These are phyloP conservation scores for Pestalotiopsis sp. DNA, from an alignment of 2,329 filamentous ascomycete genomes.

Conservation along the genomic window DNA sequence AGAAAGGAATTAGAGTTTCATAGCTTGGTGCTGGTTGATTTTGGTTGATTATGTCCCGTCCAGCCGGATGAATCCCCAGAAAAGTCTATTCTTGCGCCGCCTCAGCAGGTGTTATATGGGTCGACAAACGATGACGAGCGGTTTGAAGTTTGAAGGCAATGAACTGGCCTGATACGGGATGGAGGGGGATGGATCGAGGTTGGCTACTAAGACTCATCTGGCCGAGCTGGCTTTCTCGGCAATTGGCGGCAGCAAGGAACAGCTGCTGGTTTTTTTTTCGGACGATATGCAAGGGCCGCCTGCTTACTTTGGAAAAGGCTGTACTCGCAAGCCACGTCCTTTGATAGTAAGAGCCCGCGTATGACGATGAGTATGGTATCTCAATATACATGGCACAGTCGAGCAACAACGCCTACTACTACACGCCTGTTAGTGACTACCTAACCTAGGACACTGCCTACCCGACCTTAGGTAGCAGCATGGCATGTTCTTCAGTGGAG, in stretches of 20 bases:
- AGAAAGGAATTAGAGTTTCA: not conserved
- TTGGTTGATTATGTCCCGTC: not conserved
- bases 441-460: no score
- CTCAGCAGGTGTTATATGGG: not conserved
- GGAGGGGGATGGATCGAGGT: not conserved
- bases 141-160: not conserved
- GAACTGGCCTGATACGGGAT: not conserved
- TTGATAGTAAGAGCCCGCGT: not conserved
- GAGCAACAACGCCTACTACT: not conserved
- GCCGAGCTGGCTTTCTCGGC: not conserved
- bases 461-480: no score
- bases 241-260: slow-evolving; percentile 6
- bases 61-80: not conserved
- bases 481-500: not conserved
- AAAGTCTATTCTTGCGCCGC: slow-evolving; percentile 4
- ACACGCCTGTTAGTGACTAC: no score
- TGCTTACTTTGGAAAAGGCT: not conserved
- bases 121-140: not conserved
- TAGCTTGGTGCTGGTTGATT: not conserved
- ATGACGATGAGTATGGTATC: not conserved
- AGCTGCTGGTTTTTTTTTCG: not conserved
- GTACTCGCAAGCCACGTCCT: not conserved
- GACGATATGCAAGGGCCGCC: not conserved
- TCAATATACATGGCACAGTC: not conserved
- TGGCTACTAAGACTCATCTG: not conserved